phyloP scores from a whole-genome alignment of 345 rosid genomes.

The Limnanthes douglasii region DNA sequence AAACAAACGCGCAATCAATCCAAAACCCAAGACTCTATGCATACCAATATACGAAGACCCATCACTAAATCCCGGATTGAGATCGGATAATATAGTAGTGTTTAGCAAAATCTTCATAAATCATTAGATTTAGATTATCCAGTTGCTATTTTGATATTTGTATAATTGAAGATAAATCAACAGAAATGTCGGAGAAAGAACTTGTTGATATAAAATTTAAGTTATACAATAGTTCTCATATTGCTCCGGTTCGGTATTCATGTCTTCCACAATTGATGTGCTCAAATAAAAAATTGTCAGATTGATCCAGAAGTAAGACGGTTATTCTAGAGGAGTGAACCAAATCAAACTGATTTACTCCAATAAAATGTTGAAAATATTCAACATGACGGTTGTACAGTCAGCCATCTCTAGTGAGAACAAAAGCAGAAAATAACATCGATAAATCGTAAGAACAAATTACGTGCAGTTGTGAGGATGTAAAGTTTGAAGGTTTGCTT shows the following conservation, averaged over 20 bases:
- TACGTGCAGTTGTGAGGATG: constrained; percentile 53
- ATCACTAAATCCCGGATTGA: too few relatives aligned
- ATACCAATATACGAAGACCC: too few relatives aligned
- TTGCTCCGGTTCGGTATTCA: constrained; percentile 83
- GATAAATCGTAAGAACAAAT: constrained; percentile 52
- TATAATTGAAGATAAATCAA: constrained; percentile 16
- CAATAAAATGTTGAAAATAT: constrained; percentile 83
- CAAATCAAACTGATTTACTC: too few relatives aligned
- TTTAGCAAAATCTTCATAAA: too few relatives aligned
- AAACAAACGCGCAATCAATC: too few relatives aligned
- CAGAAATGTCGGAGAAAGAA: constrained; percentile 76
- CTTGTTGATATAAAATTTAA: constrained; percentile 75
- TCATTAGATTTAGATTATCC: too few relatives aligned
- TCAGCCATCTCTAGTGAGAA: constrained; percentile 63
- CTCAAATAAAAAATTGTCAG: constrained; percentile 84
- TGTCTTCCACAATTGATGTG: constrained; percentile 65
- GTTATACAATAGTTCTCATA: constrained; percentile 80
- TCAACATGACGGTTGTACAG: constrained; percentile 68
- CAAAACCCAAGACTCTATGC: too few relatives aligned
- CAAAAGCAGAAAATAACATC: constrained; percentile 75
- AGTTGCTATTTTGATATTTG: too few relatives aligned
- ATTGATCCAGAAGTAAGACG: constrained; percentile 83
- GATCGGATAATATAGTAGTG: too few relatives aligned
- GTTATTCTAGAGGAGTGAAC: too few relatives aligned
- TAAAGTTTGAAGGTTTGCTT: constrained; percentile 12